phyloP scores from a whole-genome alignment of 1,284 basidiomycete species.

The Marasmius sp. region DNA sequence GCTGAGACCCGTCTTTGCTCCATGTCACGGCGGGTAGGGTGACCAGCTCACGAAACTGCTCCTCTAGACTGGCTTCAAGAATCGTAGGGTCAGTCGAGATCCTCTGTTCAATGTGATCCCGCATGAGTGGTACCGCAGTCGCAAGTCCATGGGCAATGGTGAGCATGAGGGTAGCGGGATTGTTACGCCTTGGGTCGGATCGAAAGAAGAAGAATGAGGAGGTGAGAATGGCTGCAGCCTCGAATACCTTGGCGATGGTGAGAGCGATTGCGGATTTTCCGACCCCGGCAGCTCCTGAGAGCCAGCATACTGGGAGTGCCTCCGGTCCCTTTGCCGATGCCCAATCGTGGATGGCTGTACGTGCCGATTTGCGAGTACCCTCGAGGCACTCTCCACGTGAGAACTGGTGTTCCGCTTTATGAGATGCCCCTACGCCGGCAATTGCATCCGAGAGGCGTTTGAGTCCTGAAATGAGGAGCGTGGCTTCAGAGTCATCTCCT shows the following conservation, averaged over 20 bases:
- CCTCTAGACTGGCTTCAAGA: background rate
- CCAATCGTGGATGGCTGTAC: conserved; percentile 13
- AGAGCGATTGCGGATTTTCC: conserved; percentile 21
- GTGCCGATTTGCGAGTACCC: conserved; percentile 11
- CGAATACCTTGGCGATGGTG: conserved; percentile 14
- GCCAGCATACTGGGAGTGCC: conserved; percentile 13
- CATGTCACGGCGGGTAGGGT: no score
- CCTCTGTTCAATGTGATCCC: background rate
- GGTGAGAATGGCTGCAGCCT: background rate
- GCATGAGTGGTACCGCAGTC: background rate
- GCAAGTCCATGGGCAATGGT: no score
- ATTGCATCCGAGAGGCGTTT: no score
- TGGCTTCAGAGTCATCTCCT: no score
- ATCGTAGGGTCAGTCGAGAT: background rate
- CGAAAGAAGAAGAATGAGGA: conserved; percentile 20
- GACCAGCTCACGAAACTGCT: background rate
- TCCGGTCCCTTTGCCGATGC: background rate
- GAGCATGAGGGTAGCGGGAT: no score
- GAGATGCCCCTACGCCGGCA: background rate
- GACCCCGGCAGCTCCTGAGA: conserved; percentile 15
- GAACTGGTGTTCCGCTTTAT: background rate
- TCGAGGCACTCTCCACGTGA: conserved; percentile 6
- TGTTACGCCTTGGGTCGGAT: background rate
- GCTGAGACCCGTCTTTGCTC: background rate
- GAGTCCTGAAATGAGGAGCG: no score